Percentiles rank a stretch among this genome's conserved stretches.
These are phyloP conservation scores for Calonectria pseudoreteaudii DNA, from an alignment of 2,329 filamentous ascomycete species.

Conservation along the genomic window DNA sequence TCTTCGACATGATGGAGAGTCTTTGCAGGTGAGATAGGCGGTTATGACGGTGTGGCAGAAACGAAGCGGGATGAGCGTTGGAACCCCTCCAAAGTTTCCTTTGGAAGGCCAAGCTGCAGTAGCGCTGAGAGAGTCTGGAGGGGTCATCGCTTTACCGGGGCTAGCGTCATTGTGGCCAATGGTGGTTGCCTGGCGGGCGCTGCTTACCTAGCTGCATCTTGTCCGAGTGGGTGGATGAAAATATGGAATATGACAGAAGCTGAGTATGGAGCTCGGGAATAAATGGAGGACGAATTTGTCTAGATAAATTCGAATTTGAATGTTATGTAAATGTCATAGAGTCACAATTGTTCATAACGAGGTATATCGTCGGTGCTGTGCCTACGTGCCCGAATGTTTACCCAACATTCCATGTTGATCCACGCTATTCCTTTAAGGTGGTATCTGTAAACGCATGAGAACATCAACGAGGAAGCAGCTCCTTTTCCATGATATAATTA, in stretches of 20 bases:
- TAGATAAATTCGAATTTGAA: neutral
- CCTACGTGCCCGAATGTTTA: neutral
- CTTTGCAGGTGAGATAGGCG: slow-evolving; percentile 32
- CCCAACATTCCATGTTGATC: neutral
- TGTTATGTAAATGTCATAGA: neutral
- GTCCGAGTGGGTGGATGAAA: neutral
- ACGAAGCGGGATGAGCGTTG: slow-evolving; percentile 28
- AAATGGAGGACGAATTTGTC: neutral
- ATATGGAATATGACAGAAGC: neutral
- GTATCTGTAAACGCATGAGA: neutral
- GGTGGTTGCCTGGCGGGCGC: slow-evolving; percentile 4
- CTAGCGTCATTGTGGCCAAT: slow-evolving; percentile 37
- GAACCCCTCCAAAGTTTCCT: slow-evolving; percentile 38
- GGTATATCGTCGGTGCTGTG: neutral
- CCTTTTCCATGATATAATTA: neutral
- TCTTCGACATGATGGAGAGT: slow-evolving; percentile 44
- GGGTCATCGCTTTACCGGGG: slow-evolving; percentile 46
- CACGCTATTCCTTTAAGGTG: neutral
- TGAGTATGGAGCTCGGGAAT: neutral
- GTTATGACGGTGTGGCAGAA: slow-evolving; percentile 40
- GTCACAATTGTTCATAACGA: neutral
- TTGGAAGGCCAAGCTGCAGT: slow-evolving; percentile 19
- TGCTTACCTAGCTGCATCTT: neutral
- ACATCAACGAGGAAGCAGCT: neutral
- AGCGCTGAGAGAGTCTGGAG: slow-evolving; percentile 22